Percentiles rank a stretch among this genome's conserved stretches.
Conservation (phyloP, 2,329 filamentous ascomycete genomes). For the Teratosphaeriaceae sp. region DNA sequence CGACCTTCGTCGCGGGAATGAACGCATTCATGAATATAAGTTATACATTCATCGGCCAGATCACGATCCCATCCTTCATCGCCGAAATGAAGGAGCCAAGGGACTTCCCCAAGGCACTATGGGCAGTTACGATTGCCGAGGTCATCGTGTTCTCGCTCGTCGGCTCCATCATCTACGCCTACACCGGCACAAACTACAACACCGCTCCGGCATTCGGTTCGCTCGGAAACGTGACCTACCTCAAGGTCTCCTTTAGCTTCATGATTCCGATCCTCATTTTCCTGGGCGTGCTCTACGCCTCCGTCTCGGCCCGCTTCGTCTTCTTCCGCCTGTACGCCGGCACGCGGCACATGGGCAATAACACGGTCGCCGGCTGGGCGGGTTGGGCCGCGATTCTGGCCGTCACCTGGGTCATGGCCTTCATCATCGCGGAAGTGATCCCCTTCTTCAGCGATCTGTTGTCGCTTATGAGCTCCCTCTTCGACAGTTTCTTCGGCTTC, state of each 20-base stretch:
- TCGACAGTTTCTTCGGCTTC: constrained; percentile 91
- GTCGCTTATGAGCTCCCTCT: constrained; percentile 78
- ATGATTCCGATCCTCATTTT: constrained; percentile 96
- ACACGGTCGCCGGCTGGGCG: constrained; percentile 76
- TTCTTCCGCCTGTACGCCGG: constrained; percentile 84
- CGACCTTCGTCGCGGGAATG: constrained; percentile 75
- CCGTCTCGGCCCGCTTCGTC: constrained; percentile 80
- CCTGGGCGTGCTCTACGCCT: constrained; percentile 83
- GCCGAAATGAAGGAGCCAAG: constrained; percentile 78
- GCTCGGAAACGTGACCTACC: constrained; percentile 64
- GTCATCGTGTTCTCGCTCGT: constrained; percentile 80
- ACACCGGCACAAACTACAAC: constrained; percentile 84
- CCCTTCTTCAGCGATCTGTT: constrained; percentile 78
- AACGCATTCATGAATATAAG: constrained; percentile 91
- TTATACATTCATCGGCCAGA: constrained; percentile 95
- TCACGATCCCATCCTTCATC: constrained; percentile 89
- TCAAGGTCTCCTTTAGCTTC: constrained; percentile 87
- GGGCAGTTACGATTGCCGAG: constrained; percentile 83
- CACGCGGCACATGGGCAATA: constrained; percentile 69
- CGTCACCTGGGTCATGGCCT: constrained; percentile 75
- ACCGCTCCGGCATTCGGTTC: constrained; percentile 83
- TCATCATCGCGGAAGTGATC: constrained; percentile 87
- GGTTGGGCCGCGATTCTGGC: constrained; percentile 71
- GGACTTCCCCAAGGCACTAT: constrained; percentile 90
- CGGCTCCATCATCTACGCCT: constrained; percentile 75